Conservation (phyloP, 495 filamentous ascomycete species). For the Talaromyces thailandensis region DNA sequence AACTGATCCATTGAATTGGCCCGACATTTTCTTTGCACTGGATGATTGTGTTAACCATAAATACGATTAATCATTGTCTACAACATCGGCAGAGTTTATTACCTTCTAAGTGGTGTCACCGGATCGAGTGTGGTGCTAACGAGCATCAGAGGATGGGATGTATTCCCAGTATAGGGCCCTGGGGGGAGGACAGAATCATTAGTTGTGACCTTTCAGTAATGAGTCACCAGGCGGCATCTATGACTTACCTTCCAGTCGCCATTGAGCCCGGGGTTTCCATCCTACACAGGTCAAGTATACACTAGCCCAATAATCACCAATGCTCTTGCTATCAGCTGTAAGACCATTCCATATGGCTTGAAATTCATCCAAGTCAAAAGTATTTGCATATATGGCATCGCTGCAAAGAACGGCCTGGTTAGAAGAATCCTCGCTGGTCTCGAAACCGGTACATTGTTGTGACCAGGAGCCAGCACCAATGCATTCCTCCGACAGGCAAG, state of each 20-base stretch:
- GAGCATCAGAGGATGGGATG: conserved; percentile 50
- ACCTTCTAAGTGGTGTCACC: conserved; percentile 44
- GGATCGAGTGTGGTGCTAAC: conserved; percentile 52
- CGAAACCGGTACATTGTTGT: conserved; percentile 32
- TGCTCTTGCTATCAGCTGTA: conserved; percentile 31
- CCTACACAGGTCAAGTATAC: conserved; percentile 48
- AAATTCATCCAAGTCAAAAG: conserved; percentile 34
- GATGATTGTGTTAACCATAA: not conserved
- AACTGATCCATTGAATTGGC: conserved; percentile 41
- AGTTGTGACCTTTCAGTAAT: not conserved
- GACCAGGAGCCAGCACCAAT: conserved; percentile 27
- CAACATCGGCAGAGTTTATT: not conserved
- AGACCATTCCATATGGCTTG: conserved; percentile 34
- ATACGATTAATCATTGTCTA: conserved; percentile 6
- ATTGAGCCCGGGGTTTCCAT: conserved; percentile 48
- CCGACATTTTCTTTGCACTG: conserved; percentile 42
- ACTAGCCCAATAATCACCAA: conserved; percentile 51
- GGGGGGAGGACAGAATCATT: no score
- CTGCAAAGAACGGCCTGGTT: conserved; percentile 53
- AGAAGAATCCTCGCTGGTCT: conserved; percentile 28
- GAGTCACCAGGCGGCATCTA: not conserved
- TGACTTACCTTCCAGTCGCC: conserved; percentile 39
- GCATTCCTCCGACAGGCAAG: conserved; percentile 32
- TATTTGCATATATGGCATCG: conserved; percentile 42
- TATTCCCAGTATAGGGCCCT: conserved; percentile 28